Conservation (phyloP, 768 basidiomycete genomes). For the Mrakia hoshinonis region DNA sequence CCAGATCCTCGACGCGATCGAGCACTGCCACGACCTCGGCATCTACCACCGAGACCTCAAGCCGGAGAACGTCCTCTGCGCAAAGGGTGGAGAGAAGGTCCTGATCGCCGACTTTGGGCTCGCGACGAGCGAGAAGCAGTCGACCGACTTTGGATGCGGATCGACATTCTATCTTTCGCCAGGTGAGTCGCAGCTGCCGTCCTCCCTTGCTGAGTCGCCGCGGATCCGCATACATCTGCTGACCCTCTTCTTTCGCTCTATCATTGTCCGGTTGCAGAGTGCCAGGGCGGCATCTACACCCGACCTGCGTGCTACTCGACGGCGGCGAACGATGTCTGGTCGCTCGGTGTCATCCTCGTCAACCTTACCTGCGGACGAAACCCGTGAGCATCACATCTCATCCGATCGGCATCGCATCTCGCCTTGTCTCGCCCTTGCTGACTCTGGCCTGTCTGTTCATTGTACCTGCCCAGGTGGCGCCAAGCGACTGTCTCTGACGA, state of each 20-base stretch:
- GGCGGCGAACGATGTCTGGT: conserved; percentile 88
- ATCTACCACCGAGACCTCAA: conserved; percentile 97
- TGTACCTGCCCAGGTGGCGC: conserved; percentile 53
- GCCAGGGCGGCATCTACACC: conserved; percentile 50
- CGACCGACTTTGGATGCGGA: conserved; percentile 40
- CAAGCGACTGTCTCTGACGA: conserved; percentile 55
- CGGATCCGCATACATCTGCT: no score
- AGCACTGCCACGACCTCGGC: conserved; percentile 71
- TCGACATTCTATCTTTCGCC: conserved; percentile 74
- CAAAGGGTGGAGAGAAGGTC: conserved; percentile 14
- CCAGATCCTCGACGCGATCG: no score
- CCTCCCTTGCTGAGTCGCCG: background rate
- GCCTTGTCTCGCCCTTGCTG: background rate
- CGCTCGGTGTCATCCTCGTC: conserved; percentile 53
- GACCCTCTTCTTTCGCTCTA: background rate
- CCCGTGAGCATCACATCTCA: no score
- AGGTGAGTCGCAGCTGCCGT: background rate
- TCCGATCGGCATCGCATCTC: background rate
- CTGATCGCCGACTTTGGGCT: conserved; percentile 41
- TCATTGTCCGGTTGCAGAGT: conserved; percentile 40
- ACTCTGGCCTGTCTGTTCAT: background rate
- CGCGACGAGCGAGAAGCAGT: conserved; percentile 37
- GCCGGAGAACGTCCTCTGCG: conserved; percentile 58
- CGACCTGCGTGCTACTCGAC: conserved; percentile 52
- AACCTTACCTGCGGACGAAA: background rate